phyloP scores from a whole-genome alignment of 257 asterid genomes.

The Nicotiana benthamiana region DNA sequence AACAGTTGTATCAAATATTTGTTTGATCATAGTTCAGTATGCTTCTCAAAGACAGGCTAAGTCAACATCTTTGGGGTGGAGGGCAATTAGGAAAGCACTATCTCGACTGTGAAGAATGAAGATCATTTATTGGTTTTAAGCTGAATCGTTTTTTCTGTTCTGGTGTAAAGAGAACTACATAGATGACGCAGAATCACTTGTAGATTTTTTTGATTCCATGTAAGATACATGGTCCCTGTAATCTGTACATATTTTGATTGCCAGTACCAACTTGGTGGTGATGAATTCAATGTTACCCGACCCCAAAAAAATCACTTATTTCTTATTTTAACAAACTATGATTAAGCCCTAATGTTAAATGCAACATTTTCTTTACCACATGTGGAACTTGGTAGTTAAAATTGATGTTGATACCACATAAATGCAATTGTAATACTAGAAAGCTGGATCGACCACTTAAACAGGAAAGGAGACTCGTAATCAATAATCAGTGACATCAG shows the following conservation, averaged over 20 bases:
- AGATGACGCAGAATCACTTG: too few species aligned
- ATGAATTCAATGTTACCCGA: too few species aligned
- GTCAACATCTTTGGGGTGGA: not conserved
- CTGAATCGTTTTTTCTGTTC: too few species aligned
- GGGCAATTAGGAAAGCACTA: not conserved
- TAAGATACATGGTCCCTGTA: too few species aligned
- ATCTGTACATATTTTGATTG: too few species aligned
- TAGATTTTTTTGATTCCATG: too few species aligned
- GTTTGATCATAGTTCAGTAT: not conserved
- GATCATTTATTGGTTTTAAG: not conserved
- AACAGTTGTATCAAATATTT: not conserved
- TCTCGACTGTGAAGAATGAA: slow-evolving; percentile 1
- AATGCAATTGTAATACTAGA: not conserved
- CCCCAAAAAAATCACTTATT: not conserved
- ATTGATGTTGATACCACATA: not conserved
- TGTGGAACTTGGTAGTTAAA: not conserved
- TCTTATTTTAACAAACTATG: not conserved
- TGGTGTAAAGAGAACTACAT: too few species aligned
- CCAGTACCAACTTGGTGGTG: too few species aligned
- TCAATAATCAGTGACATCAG: not conserved
- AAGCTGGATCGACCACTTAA: not conserved
- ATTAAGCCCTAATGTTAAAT: not conserved
- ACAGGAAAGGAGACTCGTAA: not conserved
- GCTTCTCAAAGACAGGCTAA: not conserved
- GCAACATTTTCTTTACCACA: not conserved